phyloP scores from a whole-genome alignment of 768 basidiomycete genomes.

The Gymnopilus junonius region DNA sequence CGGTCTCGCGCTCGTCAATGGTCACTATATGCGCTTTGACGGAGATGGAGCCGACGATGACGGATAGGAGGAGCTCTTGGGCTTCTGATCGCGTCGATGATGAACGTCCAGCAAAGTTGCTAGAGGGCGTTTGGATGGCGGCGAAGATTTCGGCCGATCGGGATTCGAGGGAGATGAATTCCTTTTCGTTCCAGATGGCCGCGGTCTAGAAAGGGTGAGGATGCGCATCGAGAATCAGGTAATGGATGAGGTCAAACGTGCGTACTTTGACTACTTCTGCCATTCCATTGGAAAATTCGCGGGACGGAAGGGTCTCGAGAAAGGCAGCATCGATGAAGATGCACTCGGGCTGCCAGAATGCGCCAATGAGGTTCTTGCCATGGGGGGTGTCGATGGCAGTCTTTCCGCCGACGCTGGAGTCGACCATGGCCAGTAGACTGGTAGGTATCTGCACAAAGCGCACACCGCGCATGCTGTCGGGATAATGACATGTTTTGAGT shows the following conservation, averaged over 20 bases:
- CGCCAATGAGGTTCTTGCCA: conserved; percentile 97
- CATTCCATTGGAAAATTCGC: conserved; percentile 99
- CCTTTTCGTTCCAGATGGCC: conserved; percentile 95
- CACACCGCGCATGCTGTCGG: conserved; percentile 90
- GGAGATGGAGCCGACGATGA: conserved; percentile 91
- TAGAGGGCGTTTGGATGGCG: conserved; percentile 78
- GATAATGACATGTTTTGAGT: neutral
- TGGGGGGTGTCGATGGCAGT: conserved; percentile 99
- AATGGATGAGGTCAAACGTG: conserved; percentile 6
- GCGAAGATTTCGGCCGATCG: conserved; percentile 83
- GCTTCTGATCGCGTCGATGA: conserved; percentile 68
- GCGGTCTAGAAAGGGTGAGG: conserved; percentile 68
- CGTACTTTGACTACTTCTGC: conserved; percentile 95
- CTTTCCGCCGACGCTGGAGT: conserved; percentile 97
- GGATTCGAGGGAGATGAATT: conserved; percentile 89
- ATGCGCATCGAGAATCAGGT: neutral
- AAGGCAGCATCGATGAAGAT: conserved; percentile 98
- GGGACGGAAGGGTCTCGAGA: conserved; percentile 87
- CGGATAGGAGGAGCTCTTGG: conserved; percentile 86
- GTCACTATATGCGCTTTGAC: conserved; percentile 98
- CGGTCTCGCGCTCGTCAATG: conserved; percentile 94
- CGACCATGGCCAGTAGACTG: conserved; percentile 97
- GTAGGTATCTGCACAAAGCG: conserved; percentile 97
- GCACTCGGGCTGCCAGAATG: conserved; percentile 98
- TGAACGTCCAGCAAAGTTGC: conserved; percentile 58